Base-by-base conservation (phyloP, 2,329 filamentous ascomycete genomes). In the Fusarium sp. region DNA sequence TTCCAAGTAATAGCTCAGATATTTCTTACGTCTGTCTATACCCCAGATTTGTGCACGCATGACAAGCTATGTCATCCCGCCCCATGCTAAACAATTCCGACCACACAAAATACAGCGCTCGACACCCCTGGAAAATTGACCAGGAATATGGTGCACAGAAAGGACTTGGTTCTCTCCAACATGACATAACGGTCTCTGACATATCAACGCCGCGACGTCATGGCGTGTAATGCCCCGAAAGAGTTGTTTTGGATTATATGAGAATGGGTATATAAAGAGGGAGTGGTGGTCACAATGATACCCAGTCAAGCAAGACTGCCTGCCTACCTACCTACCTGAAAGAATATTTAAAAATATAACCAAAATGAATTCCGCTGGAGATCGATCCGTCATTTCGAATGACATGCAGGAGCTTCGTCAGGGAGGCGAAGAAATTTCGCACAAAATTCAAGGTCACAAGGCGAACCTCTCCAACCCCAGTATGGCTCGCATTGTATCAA, bases 401-500 rank as follows among this genome's bases (percentile, higher is more conserved):
- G 78, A 81, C 72, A 81, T 81, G 79, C 73, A 81, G 67, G 79
- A 81, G 70, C 72, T 81, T 53, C 59, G 54, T 35, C 60, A 73
- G 36, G 72, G 74, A 50, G 66, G 64, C 60, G 74, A 75, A 45
- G 69, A 73, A 29, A 61, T 70, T 58, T 74, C 73, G 42, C 55
- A 75, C 58, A 60, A 69, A 47, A 75, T 75, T 53, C 70, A 69
- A 66, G 81, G 82, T 15, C 81, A 83, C 72, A 83, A 83, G 74
- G 81, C 82, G 4, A 84, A 84, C 63, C 65, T 84, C 18, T 77
- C 78, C 56, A 84, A 84, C 61, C 81, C 81, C 11, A 83, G 82
- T 83, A 73, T 14, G 63, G 15, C n/a, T n/a, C n/a, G 1, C 4
- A 8, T 40, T 31, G 33, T 17, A 8, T 13, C n/a, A 11, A 17